phyloP scores from a whole-genome alignment of 2,329 filamentous ascomycete genomes.

The Metarhizium robertsii region DNA sequence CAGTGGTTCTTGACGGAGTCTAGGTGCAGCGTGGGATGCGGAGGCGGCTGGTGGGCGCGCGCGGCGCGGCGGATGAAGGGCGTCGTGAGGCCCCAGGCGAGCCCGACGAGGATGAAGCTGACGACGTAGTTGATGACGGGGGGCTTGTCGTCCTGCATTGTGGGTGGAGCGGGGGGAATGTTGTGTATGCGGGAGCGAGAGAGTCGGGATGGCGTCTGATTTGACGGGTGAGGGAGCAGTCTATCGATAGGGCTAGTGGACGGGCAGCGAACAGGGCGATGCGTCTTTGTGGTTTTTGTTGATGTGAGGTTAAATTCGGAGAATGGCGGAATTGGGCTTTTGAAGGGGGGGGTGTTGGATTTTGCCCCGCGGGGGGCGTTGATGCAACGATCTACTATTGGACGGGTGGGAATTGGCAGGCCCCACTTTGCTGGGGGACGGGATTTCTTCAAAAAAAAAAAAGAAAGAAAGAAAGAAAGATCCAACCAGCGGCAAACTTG shows the following conservation, averaged over 20 bases:
- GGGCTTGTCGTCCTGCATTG: conserved; percentile 23
- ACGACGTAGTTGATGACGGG: conserved; percentile 71
- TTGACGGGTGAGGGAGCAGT: not conserved
- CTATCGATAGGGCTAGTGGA: not conserved
- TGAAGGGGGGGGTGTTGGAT: not conserved
- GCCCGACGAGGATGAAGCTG: conserved; percentile 81
- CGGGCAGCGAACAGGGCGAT: not conserved
- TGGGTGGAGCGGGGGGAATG: not conserved
- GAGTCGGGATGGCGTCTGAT: not conserved
- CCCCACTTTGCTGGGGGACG: too few relatives aligned
- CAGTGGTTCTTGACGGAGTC: conserved; percentile 45
- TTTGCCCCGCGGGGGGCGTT: too few relatives aligned
- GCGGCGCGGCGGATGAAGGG: conserved; percentile 87
- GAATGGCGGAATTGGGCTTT: not conserved
- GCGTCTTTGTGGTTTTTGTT: not conserved
- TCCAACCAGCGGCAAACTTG: too few relatives aligned
- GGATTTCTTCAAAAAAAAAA: too few relatives aligned
- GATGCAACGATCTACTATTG: too few relatives aligned
- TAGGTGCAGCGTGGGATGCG: conserved; percentile 44
- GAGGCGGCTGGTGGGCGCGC: conserved; percentile 57
- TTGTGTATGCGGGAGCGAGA: not conserved
- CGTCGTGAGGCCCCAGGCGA: conserved; percentile 89
- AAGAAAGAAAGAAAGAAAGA: too few relatives aligned
- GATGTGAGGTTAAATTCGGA: not conserved
- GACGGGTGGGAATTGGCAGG: too few relatives aligned